Evolutionary conservation across 2,329 filamentous ascomycete genomes (phyloP).

Genomic region (Chaetomium sp.): DNA sequence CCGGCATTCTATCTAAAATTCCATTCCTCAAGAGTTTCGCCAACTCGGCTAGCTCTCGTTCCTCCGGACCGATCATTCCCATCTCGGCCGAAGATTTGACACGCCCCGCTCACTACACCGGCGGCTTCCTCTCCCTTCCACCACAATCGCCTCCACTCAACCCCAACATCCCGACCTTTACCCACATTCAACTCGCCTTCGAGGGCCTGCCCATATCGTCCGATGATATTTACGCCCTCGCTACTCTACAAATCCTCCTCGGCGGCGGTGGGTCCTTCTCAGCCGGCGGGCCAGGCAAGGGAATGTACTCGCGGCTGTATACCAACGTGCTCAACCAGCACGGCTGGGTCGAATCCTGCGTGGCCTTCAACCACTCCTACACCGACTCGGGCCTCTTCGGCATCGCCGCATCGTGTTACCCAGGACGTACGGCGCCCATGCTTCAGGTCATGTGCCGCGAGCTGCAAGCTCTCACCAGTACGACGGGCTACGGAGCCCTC

Average conservation of each 20-base stretch:
- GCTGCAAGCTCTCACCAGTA: slow-evolving; percentile 68
- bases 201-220: slow-evolving; percentile 88
- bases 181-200: slow-evolving; percentile 92
- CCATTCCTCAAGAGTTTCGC: slow-evolving; percentile 88
- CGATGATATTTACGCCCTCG: slow-evolving; percentile 91
- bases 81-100: slow-evolving; percentile 49
- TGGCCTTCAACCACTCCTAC: slow-evolving; percentile 97
- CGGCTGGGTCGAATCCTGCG: slow-evolving; percentile 92
- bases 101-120: slow-evolving; percentile 75
- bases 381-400: slow-evolving; percentile 93
- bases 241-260: slow-evolving; percentile 89
- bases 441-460: slow-evolving; percentile 94
- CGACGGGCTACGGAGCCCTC: slow-evolving; percentile 66
- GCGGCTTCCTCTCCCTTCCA: slow-evolving; percentile 83
- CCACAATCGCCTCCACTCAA: slow-evolving; percentile 70
- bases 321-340: slow-evolving; percentile 97
- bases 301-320: slow-evolving; percentile 97
- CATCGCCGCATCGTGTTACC: slow-evolving; percentile 80
- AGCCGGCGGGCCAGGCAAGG: slow-evolving; percentile 92
- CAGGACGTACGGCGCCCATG: slow-evolving; percentile 72
- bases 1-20: slow-evolving; percentile 62
- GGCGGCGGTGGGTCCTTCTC: slow-evolving; percentile 96
- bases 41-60: slow-evolving; percentile 55
- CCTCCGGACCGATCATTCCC: slow-evolving; percentile 35
- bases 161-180: slow-evolving; percentile 72